Evolutionary conservation across 169 alveolate genomes (phyloP), one percentile per base, ranked within the genome.

Genomic region (Toxoplasma gondii): DNA sequence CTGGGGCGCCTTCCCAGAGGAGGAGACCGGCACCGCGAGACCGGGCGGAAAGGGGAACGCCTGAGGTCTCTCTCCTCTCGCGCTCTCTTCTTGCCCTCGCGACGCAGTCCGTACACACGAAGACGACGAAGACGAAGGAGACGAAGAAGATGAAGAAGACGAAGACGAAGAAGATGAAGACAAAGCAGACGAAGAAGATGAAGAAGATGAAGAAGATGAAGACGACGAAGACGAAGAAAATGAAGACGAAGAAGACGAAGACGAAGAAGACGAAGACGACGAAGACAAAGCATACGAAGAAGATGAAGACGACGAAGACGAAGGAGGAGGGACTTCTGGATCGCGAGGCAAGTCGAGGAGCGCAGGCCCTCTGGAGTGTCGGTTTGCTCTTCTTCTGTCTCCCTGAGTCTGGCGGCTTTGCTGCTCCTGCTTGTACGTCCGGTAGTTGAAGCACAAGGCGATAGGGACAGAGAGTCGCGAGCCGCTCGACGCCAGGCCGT

Each of bases 371-470:
- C 74, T 16, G 74, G 31, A 12, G 9, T 64, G 24, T 27, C 22
- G 74, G 74, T 1, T 16, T 29, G 24, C 36, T 44, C 64, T 36
- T 24, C 39, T 41, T 34, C 88, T 27, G 53, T 82, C 88, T 24
- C 41, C 39, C 88, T 38, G 45, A 41, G 4, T 2, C 38, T 22
- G 53, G 16, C 41, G 88, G 53, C 39, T 19, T 64, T 82, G 88
- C 64, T 43, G 53, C 64, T 41, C 67, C 88, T 82, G 67, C 64
- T 82, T 27, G 64, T 74, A 74, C 45, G 45, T 74, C 31, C 84
- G 84, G 84, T 74, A 74, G 43, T n/a, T 74, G 84, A 74, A 74
- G 44, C 84, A 74, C 44, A 74, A n/a, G 39, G 39, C 49, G 43
- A 36, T 41, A 12, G 84, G 84, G 24, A 74, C 84, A 4, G 84